Percentiles rank a stretch among this genome's conserved stretches.
Evolutionary conservation across 768 basidiomycete species (phyloP).

Genomic region (Candolleomyces eurysporus): DNA sequence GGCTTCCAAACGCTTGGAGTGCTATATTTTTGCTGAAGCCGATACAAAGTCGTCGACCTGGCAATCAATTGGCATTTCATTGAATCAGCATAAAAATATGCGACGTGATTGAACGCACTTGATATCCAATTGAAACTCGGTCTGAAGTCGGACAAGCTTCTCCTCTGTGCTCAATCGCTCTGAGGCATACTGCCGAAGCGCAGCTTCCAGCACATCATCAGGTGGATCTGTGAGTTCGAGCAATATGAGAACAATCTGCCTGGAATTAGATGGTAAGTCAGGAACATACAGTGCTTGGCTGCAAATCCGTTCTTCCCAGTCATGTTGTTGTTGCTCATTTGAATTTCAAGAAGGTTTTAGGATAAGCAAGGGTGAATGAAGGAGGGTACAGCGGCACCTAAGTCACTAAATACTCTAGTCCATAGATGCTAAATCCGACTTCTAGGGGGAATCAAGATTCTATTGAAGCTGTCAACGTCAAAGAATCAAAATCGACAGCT

Average conservation of each 20-base stretch:
- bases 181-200: not conserved
- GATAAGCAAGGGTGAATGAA: too few relatives aligned
- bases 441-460: too few relatives aligned
- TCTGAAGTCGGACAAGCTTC: not conserved
- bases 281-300: conserved; percentile 1
- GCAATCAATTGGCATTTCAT: not conserved
- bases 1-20: conserved; percentile 1
- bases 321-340: too few relatives aligned
- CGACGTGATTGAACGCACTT: not conserved
- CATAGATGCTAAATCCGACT: too few relatives aligned
- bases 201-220: not conserved
- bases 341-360: too few relatives aligned
- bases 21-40: not conserved
- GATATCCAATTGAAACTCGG: not conserved
- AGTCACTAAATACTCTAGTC: too few relatives aligned
- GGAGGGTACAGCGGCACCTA: too few relatives aligned
- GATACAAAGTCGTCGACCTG: not conserved
- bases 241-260: not conserved
- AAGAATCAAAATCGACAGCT: too few relatives aligned
- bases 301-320: too few relatives aligned
- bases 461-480: too few relatives aligned
- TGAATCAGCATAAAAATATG: not conserved
- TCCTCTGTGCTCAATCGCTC: not conserved
- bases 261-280: too few relatives aligned
- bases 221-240: conserved; percentile 1